Base-by-base conservation (phyloP, 768 basidiomycete species). In the Suillus fuscotomentosus region DNA sequence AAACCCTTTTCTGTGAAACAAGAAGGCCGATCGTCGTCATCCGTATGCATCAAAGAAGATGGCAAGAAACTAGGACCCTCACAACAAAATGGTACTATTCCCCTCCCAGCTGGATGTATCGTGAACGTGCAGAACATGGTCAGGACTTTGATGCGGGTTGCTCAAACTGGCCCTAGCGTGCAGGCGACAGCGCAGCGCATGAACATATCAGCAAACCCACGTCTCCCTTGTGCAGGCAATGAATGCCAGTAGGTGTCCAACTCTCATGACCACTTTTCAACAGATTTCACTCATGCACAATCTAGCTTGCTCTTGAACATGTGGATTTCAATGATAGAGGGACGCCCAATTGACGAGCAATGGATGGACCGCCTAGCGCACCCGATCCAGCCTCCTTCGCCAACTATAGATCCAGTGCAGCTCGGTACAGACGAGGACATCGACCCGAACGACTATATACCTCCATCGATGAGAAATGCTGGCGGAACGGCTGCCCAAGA, bases 151-250 rank as follows among this genome's bases (percentile, higher is more conserved):
- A 82, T 82, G 80, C 72, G 78, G 54, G 71, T 68, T 9, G 60
- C 60, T 1, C 62, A 64, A 17, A 65, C 75, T 0, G 74, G 72
- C 2, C 45, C 67, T 8, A 68, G 67, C 22, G 69, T 76, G 14
- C 73, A 75, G 8, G 63, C 65, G 3, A 78, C 80, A 13, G 80
- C 81, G 34, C 74, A 71, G 24, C 66, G 69, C 8, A 60, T 85
- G 51, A 70, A 66, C 27, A 63, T 81, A 66, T 68, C 74, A 22
- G 70, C 73, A 0, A 72, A 77, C 39, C 73, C 70, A n/a, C 63
- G 71, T 27, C 76, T 74, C 10, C 78, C 79, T 67, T 84, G 83
- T 70, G 83, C 84, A 10, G 84, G 84, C 0, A 83, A 85, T 59
- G 84, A 86, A 68, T 81, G 82, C 41, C 75, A 76, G 84, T 84